A percentile compares a stretch with the other conserved stretches of the same genome.
These are phyloP conservation scores for Trichophyton mentagrophytes DNA, from an alignment of 2,329 filamentous ascomycete species.

Conservation along the genomic window DNA sequence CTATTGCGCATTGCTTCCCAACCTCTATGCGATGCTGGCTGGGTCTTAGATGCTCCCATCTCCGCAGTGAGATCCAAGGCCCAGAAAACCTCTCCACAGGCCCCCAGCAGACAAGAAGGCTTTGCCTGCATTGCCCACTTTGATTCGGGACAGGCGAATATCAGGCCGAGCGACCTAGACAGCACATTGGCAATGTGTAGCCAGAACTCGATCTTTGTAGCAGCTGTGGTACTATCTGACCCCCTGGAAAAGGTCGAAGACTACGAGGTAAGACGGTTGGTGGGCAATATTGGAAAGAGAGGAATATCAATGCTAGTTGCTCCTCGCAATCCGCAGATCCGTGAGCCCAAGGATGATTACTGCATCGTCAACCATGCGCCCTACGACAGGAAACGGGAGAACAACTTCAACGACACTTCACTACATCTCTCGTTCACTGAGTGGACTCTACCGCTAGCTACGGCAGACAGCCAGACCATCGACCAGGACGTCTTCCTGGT, in stretches of 20 bases:
- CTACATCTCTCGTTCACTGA: slow-evolving; percentile 18
- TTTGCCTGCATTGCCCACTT: slow-evolving; percentile 6
- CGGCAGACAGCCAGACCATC: slow-evolving; percentile 7
- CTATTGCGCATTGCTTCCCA: not conserved
- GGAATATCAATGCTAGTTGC: slow-evolving; percentile 13
- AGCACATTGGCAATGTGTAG: not conserved
- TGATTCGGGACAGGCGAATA: not conserved
- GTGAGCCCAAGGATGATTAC: not conserved
- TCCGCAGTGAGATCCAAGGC: too few species aligned
- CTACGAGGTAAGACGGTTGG: not conserved
- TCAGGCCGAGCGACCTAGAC: not conserved
- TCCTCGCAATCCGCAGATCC: slow-evolving; percentile 9
- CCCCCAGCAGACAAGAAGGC: not conserved
- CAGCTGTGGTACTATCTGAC: slow-evolving; percentile 85
- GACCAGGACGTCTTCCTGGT: slow-evolving; percentile 14
- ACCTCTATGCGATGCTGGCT: not conserved
- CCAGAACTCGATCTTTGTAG: slow-evolving; percentile 5
- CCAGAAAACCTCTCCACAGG: too few species aligned
- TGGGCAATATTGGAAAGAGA: slow-evolving; percentile 14
- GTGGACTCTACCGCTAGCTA: slow-evolving; percentile 11
- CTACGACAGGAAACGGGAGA: slow-evolving; percentile 14
- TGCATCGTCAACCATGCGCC: slow-evolving; percentile 11
- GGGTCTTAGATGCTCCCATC: not conserved
- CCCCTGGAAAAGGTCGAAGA: slow-evolving; percentile 42
- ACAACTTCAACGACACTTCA: slow-evolving; percentile 14